These are phyloP conservation scores for Aspergillus caelatus DNA, from an alignment of 2,329 filamentous ascomycete species.

Conservation along the genomic window DNA sequence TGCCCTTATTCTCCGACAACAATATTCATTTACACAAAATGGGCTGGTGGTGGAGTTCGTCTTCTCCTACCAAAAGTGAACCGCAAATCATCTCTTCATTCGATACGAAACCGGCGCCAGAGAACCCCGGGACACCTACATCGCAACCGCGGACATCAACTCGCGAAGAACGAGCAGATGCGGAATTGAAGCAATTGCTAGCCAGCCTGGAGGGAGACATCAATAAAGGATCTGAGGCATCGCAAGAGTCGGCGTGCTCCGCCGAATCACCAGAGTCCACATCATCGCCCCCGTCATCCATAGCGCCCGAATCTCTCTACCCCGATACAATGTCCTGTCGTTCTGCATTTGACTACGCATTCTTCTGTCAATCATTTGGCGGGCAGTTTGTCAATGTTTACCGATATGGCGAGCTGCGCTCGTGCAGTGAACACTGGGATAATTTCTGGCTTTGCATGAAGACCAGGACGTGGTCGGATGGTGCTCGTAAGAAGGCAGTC, in stretches of 20 bases:
- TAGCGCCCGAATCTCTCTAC: slow-evolving; percentile 70
- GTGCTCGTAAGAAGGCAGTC: slow-evolving; percentile 63
- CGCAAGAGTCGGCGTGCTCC: slow-evolving; percentile 3
- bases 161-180: slow-evolving; percentile 54
- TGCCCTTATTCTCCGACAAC: not conserved
- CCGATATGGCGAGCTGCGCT: slow-evolving; percentile 75
- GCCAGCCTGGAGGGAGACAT: slow-evolving; percentile 50
- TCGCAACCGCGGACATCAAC: slow-evolving; percentile 33
- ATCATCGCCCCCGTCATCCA: slow-evolving; percentile 30
- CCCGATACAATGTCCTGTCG: slow-evolving; percentile 86
- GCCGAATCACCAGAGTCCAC: slow-evolving; percentile 13
- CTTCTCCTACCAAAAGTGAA: slow-evolving; percentile 30
- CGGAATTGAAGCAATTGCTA: slow-evolving; percentile 58
- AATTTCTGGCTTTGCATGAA: slow-evolving; percentile 99
- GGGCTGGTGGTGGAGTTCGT: slow-evolving; percentile 52
- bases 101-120: slow-evolving; percentile 10
- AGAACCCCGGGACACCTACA: slow-evolving; percentile 22
- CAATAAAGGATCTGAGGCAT: slow-evolving; percentile 5
- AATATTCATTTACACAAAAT: slow-evolving; percentile 31
- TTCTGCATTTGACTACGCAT: slow-evolving; percentile 86
- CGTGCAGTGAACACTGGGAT: slow-evolving; percentile 83
- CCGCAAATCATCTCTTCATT: slow-evolving; percentile 22
- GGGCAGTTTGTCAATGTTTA: slow-evolving; percentile 93
- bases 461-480: slow-evolving; percentile 64
- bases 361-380: slow-evolving; percentile 89